Percentiles rank a stretch among this genome's conserved stretches.
These are phyloP conservation scores for Aspergillus indologenus DNA, from an alignment of 495 filamentous ascomycete species.

Conservation along the genomic window DNA sequence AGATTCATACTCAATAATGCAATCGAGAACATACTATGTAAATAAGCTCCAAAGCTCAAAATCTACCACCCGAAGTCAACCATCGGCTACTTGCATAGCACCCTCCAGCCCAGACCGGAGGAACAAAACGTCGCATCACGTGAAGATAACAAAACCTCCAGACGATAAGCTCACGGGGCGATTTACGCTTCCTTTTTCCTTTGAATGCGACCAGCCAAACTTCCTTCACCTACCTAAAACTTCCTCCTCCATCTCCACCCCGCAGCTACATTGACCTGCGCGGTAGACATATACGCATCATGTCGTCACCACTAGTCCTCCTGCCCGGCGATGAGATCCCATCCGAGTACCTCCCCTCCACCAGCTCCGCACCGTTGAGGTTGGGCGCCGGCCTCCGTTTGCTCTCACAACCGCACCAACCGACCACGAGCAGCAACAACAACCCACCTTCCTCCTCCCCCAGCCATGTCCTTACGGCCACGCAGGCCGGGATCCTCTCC, in stretches of 20 bases:
- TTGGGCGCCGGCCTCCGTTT: constrained; percentile 76
- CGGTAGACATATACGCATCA: constrained; percentile 12
- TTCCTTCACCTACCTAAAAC: neutral
- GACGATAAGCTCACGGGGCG: constrained; percentile 15
- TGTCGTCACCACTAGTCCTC: constrained; percentile 51
- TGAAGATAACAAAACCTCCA: constrained; percentile 15
- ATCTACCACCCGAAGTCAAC: neutral
- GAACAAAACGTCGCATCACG: constrained; percentile 11
- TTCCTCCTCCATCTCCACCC: neutral
- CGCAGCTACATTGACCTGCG: neutral
- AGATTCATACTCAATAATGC: too few relatives aligned
- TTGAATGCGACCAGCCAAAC: neutral
- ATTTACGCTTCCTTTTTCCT: constrained; percentile 8
- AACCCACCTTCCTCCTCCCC: constrained; percentile 16
- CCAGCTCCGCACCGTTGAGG: constrained; percentile 65
- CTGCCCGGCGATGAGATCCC: constrained; percentile 80
- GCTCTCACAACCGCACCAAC: constrained; percentile 29
- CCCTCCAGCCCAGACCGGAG: neutral
- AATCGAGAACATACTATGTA: too few relatives aligned
- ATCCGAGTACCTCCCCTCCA: constrained; percentile 53
- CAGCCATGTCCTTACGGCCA: constrained; percentile 58
- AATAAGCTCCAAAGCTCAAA: neutral
- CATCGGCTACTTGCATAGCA: neutral
- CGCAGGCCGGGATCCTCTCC: constrained; percentile 73
- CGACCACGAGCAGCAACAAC: constrained; percentile 6